Conservation (phyloP, 2,329 filamentous ascomycete species). For the Diaporthe citri region DNA sequence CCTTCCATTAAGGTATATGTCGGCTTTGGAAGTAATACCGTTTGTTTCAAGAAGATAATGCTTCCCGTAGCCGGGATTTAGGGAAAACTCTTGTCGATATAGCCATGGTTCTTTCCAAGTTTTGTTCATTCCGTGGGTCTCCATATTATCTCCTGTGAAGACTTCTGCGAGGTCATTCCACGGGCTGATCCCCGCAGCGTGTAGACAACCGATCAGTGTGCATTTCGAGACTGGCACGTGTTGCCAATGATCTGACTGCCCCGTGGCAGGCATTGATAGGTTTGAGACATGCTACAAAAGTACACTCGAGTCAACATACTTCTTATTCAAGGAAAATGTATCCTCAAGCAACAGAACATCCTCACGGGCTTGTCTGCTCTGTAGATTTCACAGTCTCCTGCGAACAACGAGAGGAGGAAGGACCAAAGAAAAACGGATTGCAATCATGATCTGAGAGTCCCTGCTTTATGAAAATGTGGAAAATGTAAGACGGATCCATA, state of each 20-base stretch:
- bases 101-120: slow-evolving; percentile 58
- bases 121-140: neutral
- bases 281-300: neutral
- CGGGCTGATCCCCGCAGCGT: slow-evolving; percentile 4
- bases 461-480: neutral
- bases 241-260: slow-evolving; percentile 7
- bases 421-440: no score
- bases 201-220: slow-evolving; percentile 31
- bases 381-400: no score
- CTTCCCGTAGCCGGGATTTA: slow-evolving; percentile 50
- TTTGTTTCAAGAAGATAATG: slow-evolving; percentile 69
- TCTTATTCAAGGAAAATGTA: neutral
- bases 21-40: slow-evolving; percentile 71
- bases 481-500: no score
- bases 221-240: slow-evolving; percentile 23
- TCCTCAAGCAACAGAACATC: no score
- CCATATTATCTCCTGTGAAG: slow-evolving; percentile 54
- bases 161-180: slow-evolving; percentile 18
- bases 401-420: no score
- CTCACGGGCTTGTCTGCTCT: no score
- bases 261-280: slow-evolving; percentile 4
- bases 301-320: neutral
- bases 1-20: slow-evolving; percentile 70
- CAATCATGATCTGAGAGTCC: neutral
- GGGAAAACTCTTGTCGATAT: slow-evolving; percentile 66